Conservation (phyloP, 441 rosid genomes). For the Jatropha multifida region DNA sequence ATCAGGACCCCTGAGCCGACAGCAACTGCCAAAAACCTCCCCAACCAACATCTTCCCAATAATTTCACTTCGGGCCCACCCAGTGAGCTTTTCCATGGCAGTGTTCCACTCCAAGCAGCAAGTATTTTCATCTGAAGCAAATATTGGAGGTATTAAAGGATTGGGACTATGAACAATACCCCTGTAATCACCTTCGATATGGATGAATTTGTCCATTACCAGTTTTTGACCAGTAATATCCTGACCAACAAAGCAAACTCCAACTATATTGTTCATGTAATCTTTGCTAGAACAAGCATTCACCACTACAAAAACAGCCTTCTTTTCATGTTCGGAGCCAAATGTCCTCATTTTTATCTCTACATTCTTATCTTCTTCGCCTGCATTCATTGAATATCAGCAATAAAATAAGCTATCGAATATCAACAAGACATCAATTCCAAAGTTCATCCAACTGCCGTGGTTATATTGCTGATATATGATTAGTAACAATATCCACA, state of each 20-base stretch:
- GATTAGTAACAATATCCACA: too few relatives aligned
- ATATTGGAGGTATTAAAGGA: slow-evolving; percentile 90
- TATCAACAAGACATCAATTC: slow-evolving; percentile 20
- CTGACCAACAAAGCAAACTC: slow-evolving; percentile 92
- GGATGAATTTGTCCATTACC: slow-evolving; percentile 90
- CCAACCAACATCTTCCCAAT: slow-evolving; percentile 85
- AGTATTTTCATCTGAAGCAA: slow-evolving; percentile 86
- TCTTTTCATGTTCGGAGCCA: slow-evolving; percentile 50
- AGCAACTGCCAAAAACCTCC: slow-evolving; percentile 85
- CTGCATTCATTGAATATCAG: slow-evolving; percentile 42
- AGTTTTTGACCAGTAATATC: slow-evolving; percentile 88
- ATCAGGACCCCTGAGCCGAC: slow-evolving; percentile 87
- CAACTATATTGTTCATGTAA: slow-evolving; percentile 74
- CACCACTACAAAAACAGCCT: slow-evolving; percentile 79
- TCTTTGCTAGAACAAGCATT: slow-evolving; percentile 96
- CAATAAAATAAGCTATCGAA: slow-evolving; percentile 11
- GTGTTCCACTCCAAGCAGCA: slow-evolving; percentile 95
- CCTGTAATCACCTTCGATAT: slow-evolving; percentile 91
- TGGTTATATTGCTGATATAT: too few relatives aligned
- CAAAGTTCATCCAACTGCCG: background rate
- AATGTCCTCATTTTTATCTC: slow-evolving; percentile 87
- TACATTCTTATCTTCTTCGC: slow-evolving; percentile 85
- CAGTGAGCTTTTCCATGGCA: slow-evolving; percentile 94
- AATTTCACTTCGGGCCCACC: slow-evolving; percentile 62
- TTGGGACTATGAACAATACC: slow-evolving; percentile 92